These are phyloP conservation scores for Eugenia klotzschiana DNA, from an alignment of 441 rosid species.

Conservation along the genomic window DNA sequence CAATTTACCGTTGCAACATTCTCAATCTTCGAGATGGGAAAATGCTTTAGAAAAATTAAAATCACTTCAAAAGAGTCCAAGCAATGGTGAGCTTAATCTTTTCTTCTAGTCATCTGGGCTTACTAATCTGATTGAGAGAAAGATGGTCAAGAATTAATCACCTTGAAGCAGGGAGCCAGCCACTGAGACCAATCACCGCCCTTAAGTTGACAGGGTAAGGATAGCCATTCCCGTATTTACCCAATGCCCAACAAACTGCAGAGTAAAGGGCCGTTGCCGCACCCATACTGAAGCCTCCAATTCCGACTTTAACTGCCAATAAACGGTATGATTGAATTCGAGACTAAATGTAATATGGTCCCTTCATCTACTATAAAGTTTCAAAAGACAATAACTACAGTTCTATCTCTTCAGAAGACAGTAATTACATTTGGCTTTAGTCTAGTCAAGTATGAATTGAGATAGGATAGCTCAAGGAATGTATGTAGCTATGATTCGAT, in stretches of 20 bases:
- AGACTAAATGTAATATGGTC: not conserved
- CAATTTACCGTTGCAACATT: not conserved
- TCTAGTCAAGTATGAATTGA: not conserved
- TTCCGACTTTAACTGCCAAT: constrained; percentile 34
- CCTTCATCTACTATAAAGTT: not conserved
- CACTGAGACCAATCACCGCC: constrained; percentile 33
- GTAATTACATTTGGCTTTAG: not conserved
- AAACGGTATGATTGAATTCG: not conserved
- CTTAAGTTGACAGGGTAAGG: constrained; percentile 30
- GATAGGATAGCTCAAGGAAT: not conserved
- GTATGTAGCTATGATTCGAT: not conserved
- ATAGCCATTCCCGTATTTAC: constrained; percentile 30
- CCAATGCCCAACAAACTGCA: constrained; percentile 32
- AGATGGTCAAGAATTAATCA: not conserved
- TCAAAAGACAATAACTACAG: not conserved
- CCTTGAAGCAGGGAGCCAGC: constrained; percentile 58
- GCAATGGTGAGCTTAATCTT: not conserved
- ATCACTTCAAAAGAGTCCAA: not conserved
- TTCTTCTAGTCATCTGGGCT: not conserved
- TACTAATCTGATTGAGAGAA: not conserved
- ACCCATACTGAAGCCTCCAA: constrained; percentile 60
- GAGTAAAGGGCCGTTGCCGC: constrained; percentile 47
- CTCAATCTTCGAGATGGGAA: not conserved
- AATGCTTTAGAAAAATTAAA: not conserved
- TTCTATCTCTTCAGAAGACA: not conserved